These are phyloP conservation scores for Podospora pseudopauciseta DNA, from an alignment of 495 filamentous ascomycete genomes.

Conservation along the genomic window DNA sequence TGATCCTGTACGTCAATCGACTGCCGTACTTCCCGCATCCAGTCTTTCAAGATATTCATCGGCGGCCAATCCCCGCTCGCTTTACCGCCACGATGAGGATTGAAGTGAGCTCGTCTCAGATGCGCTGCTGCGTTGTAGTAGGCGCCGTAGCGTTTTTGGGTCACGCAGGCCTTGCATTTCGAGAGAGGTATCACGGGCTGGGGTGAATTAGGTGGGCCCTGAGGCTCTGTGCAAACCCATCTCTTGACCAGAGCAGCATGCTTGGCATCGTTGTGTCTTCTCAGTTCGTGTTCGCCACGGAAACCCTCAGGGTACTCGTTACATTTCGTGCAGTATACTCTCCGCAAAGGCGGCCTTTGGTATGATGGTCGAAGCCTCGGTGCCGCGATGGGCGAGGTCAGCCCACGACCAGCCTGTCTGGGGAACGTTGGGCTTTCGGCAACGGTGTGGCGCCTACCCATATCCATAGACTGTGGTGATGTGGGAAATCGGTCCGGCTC, in stretches of 20 bases:
- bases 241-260: constrained; percentile 71
- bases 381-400: constrained; percentile 39
- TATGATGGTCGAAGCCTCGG: constrained; percentile 63
- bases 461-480: constrained; percentile 33
- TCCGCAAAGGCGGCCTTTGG: constrained; percentile 69
- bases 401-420: constrained; percentile 35
- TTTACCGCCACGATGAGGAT: constrained; percentile 72
- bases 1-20: constrained; percentile 47
- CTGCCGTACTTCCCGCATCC: constrained; percentile 72
- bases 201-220: constrained; percentile 38
- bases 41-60: constrained; percentile 80
- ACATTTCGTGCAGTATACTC: constrained; percentile 75
- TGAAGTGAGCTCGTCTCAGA: constrained; percentile 84
- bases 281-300: constrained; percentile 89
- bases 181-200: constrained; percentile 65
- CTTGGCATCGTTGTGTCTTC: constrained; percentile 78
- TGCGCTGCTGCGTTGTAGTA: constrained; percentile 98
- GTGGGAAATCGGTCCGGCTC: constrained; percentile 33
- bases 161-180: constrained; percentile 85
- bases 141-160: constrained; percentile 79
- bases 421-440: constrained; percentile 44
- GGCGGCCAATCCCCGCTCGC: constrained; percentile 80
- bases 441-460: constrained; percentile 46
- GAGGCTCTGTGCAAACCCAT: constrained; percentile 65
- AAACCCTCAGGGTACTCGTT: constrained; percentile 83